phyloP scores from a whole-genome alignment of 2,329 filamentous ascomycete genomes.

The Penicillium sclerotigenum region DNA sequence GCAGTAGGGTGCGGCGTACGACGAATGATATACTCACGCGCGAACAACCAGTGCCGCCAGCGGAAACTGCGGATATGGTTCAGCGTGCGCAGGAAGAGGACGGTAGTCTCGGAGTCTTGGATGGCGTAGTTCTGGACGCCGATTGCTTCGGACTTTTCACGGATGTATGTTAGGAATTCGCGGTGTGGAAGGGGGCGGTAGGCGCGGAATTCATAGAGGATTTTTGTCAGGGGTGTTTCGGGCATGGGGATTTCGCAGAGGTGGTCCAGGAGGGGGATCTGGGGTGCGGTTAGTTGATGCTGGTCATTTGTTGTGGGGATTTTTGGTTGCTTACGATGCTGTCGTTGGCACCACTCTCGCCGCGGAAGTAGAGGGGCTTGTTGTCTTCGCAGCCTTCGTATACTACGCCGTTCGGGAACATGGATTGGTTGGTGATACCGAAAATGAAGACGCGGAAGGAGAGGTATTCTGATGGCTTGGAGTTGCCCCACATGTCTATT shows the following conservation, averaged over 20 bases:
- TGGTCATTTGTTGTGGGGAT: background rate
- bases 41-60: conserved; percentile 51
- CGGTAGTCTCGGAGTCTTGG: conserved; percentile 40
- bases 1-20: conserved; percentile 47
- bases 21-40: conserved; percentile 49
- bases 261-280: conserved; percentile 83
- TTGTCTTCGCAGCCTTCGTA: conserved; percentile 76
- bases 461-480: conserved; percentile 77
- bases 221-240: conserved; percentile 79
- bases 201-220: conserved; percentile 81
- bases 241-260: conserved; percentile 85
- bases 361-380: conserved; percentile 76
- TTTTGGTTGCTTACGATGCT: conserved; percentile 63
- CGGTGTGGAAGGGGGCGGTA: conserved; percentile 89
- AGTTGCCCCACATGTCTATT: conserved; percentile 81
- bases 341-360: conserved; percentile 91
- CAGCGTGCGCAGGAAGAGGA: conserved; percentile 45
- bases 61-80: conserved; percentile 50
- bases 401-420: conserved; percentile 89
- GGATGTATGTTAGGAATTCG: conserved; percentile 74
- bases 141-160: conserved; percentile 50
- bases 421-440: conserved; percentile 86
- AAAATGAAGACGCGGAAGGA: conserved; percentile 96
- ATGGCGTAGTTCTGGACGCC: conserved; percentile 39
- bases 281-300: background rate